These are phyloP conservation scores for Dothistroma septosporum DNA, from an alignment of 2,329 filamentous ascomycete species.

Conservation along the genomic window DNA sequence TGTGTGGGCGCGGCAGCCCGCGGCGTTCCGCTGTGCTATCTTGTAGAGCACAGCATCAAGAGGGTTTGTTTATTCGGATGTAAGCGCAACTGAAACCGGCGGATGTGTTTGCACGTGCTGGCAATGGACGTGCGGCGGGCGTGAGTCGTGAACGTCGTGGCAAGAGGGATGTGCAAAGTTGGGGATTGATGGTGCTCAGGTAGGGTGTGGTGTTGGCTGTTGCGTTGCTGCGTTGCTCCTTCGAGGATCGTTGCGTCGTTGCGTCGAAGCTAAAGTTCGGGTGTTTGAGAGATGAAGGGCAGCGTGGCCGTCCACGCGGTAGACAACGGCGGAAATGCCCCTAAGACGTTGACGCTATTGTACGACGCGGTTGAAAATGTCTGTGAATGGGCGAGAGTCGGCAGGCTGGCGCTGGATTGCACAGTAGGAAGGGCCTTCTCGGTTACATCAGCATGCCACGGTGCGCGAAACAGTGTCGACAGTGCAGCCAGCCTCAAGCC, in stretches of 20 bases:
- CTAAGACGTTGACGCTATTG: neutral
- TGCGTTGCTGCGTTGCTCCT: neutral
- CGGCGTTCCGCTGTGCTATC: slow-evolving; percentile 8
- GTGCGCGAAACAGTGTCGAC: neutral
- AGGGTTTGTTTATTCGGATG: neutral
- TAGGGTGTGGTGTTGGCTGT: neutral
- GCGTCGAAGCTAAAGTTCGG: slow-evolving; percentile 1
- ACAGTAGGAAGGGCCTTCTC: neutral
- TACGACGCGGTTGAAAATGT: neutral
- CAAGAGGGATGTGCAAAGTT: neutral
- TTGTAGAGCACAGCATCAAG: slow-evolving; percentile 4
- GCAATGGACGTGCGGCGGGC: neutral
- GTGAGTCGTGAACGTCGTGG: neutral
- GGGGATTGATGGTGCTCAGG: neutral
- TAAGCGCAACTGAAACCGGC: neutral
- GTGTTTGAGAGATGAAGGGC: neutral
- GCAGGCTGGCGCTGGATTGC: neutral
- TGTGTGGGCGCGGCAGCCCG: slow-evolving; percentile 5
- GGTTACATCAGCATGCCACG: neutral
- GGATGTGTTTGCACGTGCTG: slow-evolving; percentile 1
- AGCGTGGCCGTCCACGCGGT: neutral
- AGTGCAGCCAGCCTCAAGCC: neutral
- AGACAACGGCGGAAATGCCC: neutral
- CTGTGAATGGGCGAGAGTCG: neutral
- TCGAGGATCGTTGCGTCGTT: neutral